Conservation (phyloP, 129 eudicot genomes). For the Tagetes erecta region DNA sequence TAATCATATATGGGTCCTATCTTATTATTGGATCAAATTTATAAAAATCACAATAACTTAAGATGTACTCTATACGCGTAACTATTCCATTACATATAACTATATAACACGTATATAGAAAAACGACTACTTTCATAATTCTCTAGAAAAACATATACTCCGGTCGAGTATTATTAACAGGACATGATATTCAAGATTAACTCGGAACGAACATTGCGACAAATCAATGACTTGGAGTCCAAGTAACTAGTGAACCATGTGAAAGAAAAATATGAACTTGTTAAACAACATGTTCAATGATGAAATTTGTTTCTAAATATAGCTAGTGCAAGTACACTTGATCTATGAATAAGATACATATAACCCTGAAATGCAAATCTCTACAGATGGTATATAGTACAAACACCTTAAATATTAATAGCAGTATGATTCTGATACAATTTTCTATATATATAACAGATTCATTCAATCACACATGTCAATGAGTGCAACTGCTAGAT, state of each 20-base stretch:
- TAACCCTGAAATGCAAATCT: conserved; percentile 32
- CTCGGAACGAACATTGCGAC: neutral
- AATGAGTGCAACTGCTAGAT: conserved; percentile 15
- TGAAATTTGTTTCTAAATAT: conserved; percentile 22
- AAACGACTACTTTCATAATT: neutral
- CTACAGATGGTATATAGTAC: conserved; percentile 29
- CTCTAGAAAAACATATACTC: neutral
- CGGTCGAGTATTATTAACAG: neutral
- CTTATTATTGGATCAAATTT: neutral
- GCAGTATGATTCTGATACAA: conserved; percentile 25
- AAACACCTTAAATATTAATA: conserved; percentile 31
- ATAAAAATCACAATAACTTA: neutral
- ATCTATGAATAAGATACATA: conserved; percentile 29
- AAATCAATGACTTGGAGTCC: neutral
- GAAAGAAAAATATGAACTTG: conserved; percentile 15
- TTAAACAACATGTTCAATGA: conserved; percentile 27
- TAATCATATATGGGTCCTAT: neutral
- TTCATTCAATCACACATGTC: conserved; percentile 22
- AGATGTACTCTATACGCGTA: neutral
- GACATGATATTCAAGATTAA: neutral
- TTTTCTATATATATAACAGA: conserved; percentile 29
- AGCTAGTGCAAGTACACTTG: conserved; percentile 37
- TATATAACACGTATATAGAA: neutral
- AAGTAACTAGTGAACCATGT: conserved; percentile 12
- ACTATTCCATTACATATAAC: neutral